Conservation (phyloP, 768 basidiomycete species). For the Boletus bicolor region DNA sequence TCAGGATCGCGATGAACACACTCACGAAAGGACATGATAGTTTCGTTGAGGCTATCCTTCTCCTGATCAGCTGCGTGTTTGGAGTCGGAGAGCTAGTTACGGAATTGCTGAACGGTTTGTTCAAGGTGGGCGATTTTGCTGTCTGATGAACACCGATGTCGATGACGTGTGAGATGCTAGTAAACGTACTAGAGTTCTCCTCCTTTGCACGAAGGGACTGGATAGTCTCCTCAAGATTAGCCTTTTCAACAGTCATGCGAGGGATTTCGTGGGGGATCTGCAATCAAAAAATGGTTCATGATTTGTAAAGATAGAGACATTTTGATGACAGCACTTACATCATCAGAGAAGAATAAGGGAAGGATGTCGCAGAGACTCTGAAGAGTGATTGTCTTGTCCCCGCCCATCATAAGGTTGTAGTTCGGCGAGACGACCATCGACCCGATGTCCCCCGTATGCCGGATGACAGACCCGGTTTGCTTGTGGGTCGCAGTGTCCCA, state of each 20-base stretch:
- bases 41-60: too few relatives aligned
- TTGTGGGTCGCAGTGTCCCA: constrained; percentile 6
- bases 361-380: background rate
- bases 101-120: too few relatives aligned
- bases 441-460: background rate
- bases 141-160: background rate
- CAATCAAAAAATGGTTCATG: background rate
- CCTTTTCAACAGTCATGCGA: too few relatives aligned
- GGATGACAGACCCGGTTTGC: background rate
- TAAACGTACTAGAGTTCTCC: background rate
- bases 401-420: background rate
- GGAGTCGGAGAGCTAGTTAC: background rate
- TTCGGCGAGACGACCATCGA: constrained; percentile 5
- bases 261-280: background rate
- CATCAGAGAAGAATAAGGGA: background rate
- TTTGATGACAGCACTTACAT: background rate
- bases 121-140: too few relatives aligned
- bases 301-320: too few relatives aligned
- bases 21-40: too few relatives aligned
- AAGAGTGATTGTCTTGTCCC: background rate
- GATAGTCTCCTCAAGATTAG: too few relatives aligned
- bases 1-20: too few relatives aligned
- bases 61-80: background rate
- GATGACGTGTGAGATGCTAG: background rate
- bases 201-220: background rate